Conservation (phyloP, 441 rosid species). For the Gossypium schwendimanii region DNA sequence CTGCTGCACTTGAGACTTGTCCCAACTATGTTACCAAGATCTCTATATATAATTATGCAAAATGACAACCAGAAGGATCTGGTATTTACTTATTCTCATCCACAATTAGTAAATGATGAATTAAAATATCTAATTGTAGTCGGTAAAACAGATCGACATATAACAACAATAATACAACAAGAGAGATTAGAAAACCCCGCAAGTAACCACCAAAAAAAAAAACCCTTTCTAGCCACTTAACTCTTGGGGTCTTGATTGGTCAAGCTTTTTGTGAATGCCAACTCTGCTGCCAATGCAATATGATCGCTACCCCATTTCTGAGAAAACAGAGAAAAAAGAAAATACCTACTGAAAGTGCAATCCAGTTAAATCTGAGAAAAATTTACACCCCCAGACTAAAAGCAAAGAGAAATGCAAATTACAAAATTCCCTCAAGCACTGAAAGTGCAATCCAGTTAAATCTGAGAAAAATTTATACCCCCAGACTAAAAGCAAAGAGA, state of each 20-base stretch:
- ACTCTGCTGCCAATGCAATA: conserved; percentile 78
- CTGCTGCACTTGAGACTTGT: neutral
- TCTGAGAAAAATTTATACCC: neutral
- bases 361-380: neutral
- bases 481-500: neutral
- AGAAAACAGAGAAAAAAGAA: neutral
- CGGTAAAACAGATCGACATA: neutral
- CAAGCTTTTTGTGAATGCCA: conserved; percentile 39
- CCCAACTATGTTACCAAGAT: neutral
- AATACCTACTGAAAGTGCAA: neutral
- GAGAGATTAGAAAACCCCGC: neutral
- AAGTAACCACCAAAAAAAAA: neutral
- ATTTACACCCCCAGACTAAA: neutral
- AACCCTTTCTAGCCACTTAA: neutral
- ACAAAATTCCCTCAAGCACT: neutral
- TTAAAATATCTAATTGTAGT: neutral
- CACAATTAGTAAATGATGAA: neutral
- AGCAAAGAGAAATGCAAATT: neutral
- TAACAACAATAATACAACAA: neutral
- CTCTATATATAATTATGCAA: neutral
- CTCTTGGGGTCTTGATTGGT: conserved; percentile 11
- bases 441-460: neutral
- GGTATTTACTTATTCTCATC: neutral
- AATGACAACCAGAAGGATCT: neutral
- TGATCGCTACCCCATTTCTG: conserved; percentile 99